Evolutionary conservation across 2,329 filamentous ascomycete genomes (phyloP).

Genomic region (Fusarium hostae): DNA sequence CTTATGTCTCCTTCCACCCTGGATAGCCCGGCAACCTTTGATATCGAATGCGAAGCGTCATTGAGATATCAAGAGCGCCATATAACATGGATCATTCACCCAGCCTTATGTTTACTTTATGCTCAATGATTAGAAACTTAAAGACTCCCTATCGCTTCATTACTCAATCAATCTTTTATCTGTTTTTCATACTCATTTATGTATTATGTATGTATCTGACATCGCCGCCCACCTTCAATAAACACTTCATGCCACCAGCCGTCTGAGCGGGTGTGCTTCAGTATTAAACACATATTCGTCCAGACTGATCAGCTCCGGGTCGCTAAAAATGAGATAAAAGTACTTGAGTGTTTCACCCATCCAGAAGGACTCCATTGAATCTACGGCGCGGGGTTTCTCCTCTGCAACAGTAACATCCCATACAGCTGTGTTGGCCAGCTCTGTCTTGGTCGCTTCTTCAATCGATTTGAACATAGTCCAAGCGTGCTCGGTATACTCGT

Average conservation of each 20-base stretch:
- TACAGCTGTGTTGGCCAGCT: slow-evolving; percentile 62
- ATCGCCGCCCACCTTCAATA: not conserved
- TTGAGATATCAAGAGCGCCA: not conserved
- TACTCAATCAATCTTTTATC: not conserved
- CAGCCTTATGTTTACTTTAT: not conserved
- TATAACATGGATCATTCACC: not conserved
- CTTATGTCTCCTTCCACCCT: not conserved
- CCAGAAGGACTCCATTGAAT: slow-evolving; percentile 68
- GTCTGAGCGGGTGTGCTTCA: slow-evolving; percentile 40
- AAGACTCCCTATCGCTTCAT: not conserved
- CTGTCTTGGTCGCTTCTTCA: slow-evolving; percentile 58
- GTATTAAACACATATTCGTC: slow-evolving; percentile 45
- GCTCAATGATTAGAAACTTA: not conserved
- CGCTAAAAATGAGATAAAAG: slow-evolving; percentile 44
- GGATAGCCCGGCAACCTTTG: not conserved
- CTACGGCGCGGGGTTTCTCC: slow-evolving; percentile 54
- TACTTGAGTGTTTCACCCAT: slow-evolving; percentile 49
- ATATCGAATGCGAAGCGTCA: not conserved
- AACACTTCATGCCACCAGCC: slow-evolving; percentile 15
- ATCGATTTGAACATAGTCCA: slow-evolving; percentile 66
- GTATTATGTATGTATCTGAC: not conserved
- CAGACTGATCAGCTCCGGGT: slow-evolving; percentile 57
- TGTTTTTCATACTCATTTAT: not conserved
- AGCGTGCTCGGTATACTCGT: slow-evolving; percentile 59
- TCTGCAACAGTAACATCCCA: slow-evolving; percentile 50